Conservation (phyloP, 805 yeast genomes). For the Kregervanrija delftensis region DNA sequence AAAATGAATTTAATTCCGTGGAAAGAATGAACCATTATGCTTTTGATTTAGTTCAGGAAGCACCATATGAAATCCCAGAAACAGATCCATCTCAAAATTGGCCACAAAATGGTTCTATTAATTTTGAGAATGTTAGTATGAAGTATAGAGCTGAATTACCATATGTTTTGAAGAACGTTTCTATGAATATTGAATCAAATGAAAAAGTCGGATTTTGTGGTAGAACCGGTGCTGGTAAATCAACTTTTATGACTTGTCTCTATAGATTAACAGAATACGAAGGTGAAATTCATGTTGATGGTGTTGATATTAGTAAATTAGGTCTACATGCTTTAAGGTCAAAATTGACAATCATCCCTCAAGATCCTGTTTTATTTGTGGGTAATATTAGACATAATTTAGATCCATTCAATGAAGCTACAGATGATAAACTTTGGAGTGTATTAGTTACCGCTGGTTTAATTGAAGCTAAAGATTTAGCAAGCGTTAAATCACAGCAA, state of each 20-base stretch:
- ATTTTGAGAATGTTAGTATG: constrained; percentile 42
- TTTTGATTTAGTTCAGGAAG: constrained; percentile 55
- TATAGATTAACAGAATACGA: constrained; percentile 49
- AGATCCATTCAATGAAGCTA: constrained; percentile 51
- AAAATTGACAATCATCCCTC: constrained; percentile 61
- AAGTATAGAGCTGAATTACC: constrained; percentile 59
- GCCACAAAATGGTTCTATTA: constrained; percentile 43
- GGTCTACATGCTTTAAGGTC: constrained; percentile 52
- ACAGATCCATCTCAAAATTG: constrained; percentile 34
- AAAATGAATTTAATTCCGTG: constrained; percentile 77
- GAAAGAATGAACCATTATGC: constrained; percentile 68
- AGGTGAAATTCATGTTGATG: constrained; percentile 51
- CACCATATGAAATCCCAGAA: constrained; percentile 43
- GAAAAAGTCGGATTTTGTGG: constrained; percentile 83
- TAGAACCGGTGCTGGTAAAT: constrained; percentile 83
- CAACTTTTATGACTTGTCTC: constrained; percentile 56
- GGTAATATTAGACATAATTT: constrained; percentile 54
- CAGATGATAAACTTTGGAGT: constrained; percentile 51
- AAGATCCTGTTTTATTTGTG: constrained; percentile 60
- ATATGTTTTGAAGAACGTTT: constrained; percentile 43
- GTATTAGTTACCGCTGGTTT: constrained; percentile 53
- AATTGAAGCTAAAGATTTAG: constrained; percentile 33
- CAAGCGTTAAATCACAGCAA: constrained; percentile 28
- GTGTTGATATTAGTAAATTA: constrained; percentile 43
- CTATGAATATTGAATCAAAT: constrained; percentile 37